phyloP scores from a whole-genome alignment of 140 eudicot species.

The Oenanthe javanica region DNA sequence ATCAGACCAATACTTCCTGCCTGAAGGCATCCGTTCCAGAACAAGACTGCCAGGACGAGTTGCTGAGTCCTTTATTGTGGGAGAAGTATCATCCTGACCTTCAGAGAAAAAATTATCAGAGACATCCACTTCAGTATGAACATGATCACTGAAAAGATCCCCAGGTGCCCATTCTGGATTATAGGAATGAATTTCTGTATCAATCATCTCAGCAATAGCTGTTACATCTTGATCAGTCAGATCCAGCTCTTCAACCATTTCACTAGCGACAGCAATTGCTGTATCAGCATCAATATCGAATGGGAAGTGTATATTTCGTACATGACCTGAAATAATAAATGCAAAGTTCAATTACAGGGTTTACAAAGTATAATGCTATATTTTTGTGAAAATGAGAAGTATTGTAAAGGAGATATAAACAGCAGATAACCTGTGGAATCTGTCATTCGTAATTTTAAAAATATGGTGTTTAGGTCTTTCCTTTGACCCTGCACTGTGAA shows the following conservation, averaged over 20 bases:
- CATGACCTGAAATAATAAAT: constrained; percentile 41
- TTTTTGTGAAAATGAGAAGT: neutral
- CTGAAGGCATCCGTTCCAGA: constrained; percentile 73
- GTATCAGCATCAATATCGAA: constrained; percentile 85
- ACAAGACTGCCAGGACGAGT: constrained; percentile 28
- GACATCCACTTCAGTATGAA: constrained; percentile 20
- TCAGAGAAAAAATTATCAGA: constrained; percentile 20
- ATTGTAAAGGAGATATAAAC: neutral
- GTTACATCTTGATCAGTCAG: constrained; percentile 90
- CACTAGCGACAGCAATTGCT: constrained; percentile 89
- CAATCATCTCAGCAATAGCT: constrained; percentile 77
- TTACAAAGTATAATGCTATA: neutral
- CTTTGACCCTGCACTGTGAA: constrained; percentile 78
- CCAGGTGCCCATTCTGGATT: constrained; percentile 86
- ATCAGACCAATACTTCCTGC: constrained; percentile 76
- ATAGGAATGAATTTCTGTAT: constrained; percentile 74
- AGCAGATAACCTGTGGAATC: constrained; percentile 61
- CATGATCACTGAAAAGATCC: constrained; percentile 38
- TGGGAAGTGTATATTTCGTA: constrained; percentile 92
- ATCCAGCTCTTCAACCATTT: constrained; percentile 95
- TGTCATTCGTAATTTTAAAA: constrained; percentile 71
- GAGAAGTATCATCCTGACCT: constrained; percentile 39
- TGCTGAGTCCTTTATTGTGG: constrained; percentile 25
- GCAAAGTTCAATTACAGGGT: constrained; percentile 10
- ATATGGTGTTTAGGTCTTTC: constrained; percentile 83